Conservation (phyloP, 345 rosid genomes). For the Brassica incana region DNA sequence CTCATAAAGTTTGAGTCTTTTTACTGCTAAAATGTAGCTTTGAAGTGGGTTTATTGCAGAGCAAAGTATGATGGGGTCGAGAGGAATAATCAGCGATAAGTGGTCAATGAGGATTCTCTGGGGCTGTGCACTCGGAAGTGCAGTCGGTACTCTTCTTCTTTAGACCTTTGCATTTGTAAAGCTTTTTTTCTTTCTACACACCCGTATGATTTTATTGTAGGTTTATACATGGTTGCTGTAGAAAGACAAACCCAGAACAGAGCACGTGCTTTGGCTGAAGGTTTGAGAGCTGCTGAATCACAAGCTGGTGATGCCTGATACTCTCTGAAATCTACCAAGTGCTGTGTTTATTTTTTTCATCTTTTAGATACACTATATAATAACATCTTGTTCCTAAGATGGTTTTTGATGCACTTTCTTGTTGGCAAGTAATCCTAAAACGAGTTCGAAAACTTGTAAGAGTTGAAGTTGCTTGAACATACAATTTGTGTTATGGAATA, state of each 20-base stretch:
- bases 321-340: slow-evolving; percentile 33
- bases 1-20: slow-evolving; percentile 12
- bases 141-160: slow-evolving; percentile 42
- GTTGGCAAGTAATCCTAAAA: slow-evolving; percentile 26
- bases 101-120: slow-evolving; percentile 82
- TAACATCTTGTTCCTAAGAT: neutral
- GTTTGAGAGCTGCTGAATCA: slow-evolving; percentile 54
- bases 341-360: neutral
- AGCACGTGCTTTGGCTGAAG: slow-evolving; percentile 59
- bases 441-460: slow-evolving; percentile 9
- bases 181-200: neutral
- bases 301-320: slow-evolving; percentile 46
- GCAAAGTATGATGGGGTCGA: slow-evolving; percentile 34
- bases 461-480: slow-evolving; percentile 29
- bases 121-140: slow-evolving; percentile 76
- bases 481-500: slow-evolving; percentile 20
- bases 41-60: slow-evolving; percentile 1
- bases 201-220: slow-evolving; percentile 34
- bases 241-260: slow-evolving; percentile 82
- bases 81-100: slow-evolving; percentile 66
- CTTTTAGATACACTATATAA: neutral
- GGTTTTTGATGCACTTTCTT: slow-evolving; percentile 28
- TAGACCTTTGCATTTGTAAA: neutral
- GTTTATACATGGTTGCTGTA: slow-evolving; percentile 77
- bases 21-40: slow-evolving; percentile 3